Evolutionary conservation across 768 basidiomycete species (phyloP), one percentile per base, ranked within the genome.

Genomic region (Leccinum ochraceum): DNA sequence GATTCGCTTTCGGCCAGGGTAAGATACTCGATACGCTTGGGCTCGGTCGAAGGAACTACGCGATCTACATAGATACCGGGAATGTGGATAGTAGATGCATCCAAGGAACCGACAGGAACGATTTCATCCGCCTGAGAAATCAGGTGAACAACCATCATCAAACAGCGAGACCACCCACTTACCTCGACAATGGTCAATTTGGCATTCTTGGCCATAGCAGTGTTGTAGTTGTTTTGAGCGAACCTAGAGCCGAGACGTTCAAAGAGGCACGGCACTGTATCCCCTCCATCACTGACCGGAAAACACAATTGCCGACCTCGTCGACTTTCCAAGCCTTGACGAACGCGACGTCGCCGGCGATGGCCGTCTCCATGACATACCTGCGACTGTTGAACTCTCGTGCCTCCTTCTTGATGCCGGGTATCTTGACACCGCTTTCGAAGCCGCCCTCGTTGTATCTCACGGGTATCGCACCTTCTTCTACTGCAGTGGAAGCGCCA

Each of bases 291-390:
- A n/a, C n/a, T 58, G 67, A 92, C 89, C 93, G 83, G 81, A 97
- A 97, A 46, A 95, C 86, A 66, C 88, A 90, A 74, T 97, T 97
- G 2, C 94, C 94, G 48, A 86, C 83, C 71, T 93, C 92, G 65
- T 97, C 94, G 14, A 86, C 95, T 74, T 94, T 95, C 93, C 93
- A 95, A 4, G 92, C 95, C 50, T 86, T 80, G 51, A 97, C 78
- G 72, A 97, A 87, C 9, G 95, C 94, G 64, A 93, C 85, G 73
- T 93, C 91, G 14, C 88, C 91, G 16, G 82, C 77, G 62, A 94
- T 83, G 8, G 91, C 86, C 14, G 87, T 83, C 74, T 97, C 94
- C 74, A 96, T 76, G 30, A 95, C 77, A 75, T 88, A 95, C 71
- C 83, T 78, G 68, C 87, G 83, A n/a, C 93, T 94, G 60, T 86